Evolutionary conservation across 345 rosid species (phyloP), one percentile per base, ranked within the genome.

Genomic region (Alliaria petiolata): DNA sequence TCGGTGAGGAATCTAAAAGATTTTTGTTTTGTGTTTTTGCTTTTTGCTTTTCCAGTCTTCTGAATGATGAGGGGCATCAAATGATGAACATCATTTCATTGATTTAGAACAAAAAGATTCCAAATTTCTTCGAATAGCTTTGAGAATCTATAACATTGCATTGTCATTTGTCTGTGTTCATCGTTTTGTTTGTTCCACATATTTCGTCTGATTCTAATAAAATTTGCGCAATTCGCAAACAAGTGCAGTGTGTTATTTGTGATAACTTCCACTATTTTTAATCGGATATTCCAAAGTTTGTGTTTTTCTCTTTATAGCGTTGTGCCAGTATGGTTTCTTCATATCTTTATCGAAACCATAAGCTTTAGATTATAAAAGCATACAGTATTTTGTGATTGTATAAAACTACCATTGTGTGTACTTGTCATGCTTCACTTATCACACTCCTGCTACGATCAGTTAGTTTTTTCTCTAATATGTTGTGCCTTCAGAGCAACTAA

Each of bases 1-100:
- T 49, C 8, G 82, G 74, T 69, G 72, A 82, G 77, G 43, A 8
- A 5, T 65, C 42, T 10, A 11, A 38, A 40, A 25, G 17, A 10
- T 12, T 19, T 22, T 14, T 25, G 10, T 2, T 12, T 8, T 4
- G 6, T 30, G 25, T 4, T 5, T 30, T 15, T 15, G n/a, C n/a
- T 9, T 62, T 3, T 5, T 12, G 46, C 5, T 14, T 35, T 35
- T 20, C 6, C 10, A 25, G 15, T 44, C 0, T 35, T 70, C 5
- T 38, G 7, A 38, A 30, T 31, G 28, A 20, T 58, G 11, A 11
- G 15, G 15, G 6, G 19, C 0, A 12, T 54, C 52, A 40, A 56
- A 68, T 13, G 8, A 19, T 33, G 45, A 45, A 7, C 65, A 26
- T 9, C 13, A 0, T 20, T 34, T 44, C 45, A 0, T 69, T 57